Conservation (phyloP, 305 asterid genomes). For the Fraxinus platypoda region DNA sequence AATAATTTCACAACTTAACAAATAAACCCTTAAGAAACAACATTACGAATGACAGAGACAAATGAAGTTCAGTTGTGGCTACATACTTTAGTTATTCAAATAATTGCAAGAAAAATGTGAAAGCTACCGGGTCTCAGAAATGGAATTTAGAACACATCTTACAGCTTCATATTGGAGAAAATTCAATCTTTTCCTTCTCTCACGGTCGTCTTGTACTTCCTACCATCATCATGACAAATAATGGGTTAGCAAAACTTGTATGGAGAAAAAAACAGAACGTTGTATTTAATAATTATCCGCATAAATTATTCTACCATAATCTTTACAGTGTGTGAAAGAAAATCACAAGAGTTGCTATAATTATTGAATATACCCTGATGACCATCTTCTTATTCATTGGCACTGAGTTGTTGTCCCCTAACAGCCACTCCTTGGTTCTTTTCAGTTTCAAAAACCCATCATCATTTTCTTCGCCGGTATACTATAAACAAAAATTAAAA, state of each 20-base stretch:
- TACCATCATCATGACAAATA: constrained; percentile 31
- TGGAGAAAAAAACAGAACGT: background rate
- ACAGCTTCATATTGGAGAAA: constrained; percentile 90
- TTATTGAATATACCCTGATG: constrained; percentile 37
- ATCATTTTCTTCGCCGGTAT: constrained; percentile 46
- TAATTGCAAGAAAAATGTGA: background rate
- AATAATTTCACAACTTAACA: background rate
- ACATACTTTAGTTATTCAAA: background rate
- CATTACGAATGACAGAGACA: background rate
- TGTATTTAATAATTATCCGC: background rate
- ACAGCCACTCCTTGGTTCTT: constrained; percentile 71
- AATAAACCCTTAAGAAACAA: background rate
- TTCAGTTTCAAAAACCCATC: constrained; percentile 87
- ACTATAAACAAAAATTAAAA: constrained; percentile 13
- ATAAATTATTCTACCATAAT: background rate
- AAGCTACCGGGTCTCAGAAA: background rate
- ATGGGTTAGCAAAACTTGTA: constrained; percentile 2
- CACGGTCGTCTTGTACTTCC: constrained; percentile 69
- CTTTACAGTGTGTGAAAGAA: background rate
- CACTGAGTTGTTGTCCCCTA: constrained; percentile 55
- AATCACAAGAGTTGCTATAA: constrained; percentile 2
- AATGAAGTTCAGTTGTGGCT: background rate
- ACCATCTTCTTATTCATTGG: constrained; percentile 76
- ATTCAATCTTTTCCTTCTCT: constrained; percentile 66
- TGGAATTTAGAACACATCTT: constrained; percentile 31